Conservation (phyloP, 2,329 filamentous ascomycete species). For the Beauveria rudraprayagi region DNA sequence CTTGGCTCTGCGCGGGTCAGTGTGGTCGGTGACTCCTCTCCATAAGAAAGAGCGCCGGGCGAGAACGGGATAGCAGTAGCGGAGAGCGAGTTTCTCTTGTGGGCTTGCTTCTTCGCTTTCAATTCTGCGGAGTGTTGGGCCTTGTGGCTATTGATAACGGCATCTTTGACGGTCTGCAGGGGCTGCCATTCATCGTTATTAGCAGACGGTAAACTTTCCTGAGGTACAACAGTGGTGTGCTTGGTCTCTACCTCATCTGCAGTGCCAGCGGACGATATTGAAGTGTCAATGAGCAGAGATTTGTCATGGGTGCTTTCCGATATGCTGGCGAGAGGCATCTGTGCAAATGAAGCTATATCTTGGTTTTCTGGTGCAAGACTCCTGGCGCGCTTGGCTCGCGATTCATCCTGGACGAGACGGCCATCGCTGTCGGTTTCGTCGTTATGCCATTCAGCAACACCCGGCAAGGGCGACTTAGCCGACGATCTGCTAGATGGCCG, state of each 20-base stretch:
- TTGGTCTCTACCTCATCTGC: slow-evolving; percentile 48
- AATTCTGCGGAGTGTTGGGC: slow-evolving; percentile 7
- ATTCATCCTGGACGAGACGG: slow-evolving; percentile 54
- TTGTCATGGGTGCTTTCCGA: slow-evolving; percentile 33
- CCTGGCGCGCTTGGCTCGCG: slow-evolving; percentile 67
- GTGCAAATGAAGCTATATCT: slow-evolving; percentile 66
- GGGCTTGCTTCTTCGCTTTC: neutral
- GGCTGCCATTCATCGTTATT: slow-evolving; percentile 1
- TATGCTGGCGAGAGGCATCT: slow-evolving; percentile 13
- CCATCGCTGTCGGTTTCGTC: slow-evolving; percentile 47
- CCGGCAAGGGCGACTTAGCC: slow-evolving; percentile 22
- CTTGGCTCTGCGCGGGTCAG: slow-evolving; percentile 1
- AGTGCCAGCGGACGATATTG: slow-evolving; percentile 44
- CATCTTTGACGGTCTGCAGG: slow-evolving; percentile 21
- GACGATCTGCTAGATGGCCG: slow-evolving; percentile 49
- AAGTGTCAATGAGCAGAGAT: slow-evolving; percentile 37
- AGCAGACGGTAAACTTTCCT: slow-evolving; percentile 40
- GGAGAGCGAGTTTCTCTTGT: slow-evolving; percentile 46
- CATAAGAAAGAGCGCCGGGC: slow-evolving; percentile 30
- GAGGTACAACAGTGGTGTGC: slow-evolving; percentile 42
- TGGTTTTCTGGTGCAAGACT: slow-evolving; percentile 59
- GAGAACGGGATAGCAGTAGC: slow-evolving; percentile 64
- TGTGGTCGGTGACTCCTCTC: slow-evolving; percentile 17
- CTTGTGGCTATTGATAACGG: slow-evolving; percentile 30
- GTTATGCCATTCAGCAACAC: slow-evolving; percentile 17